phyloP scores from a whole-genome alignment of 208 protist species.

The Trypanosoma cruzi region DNA sequence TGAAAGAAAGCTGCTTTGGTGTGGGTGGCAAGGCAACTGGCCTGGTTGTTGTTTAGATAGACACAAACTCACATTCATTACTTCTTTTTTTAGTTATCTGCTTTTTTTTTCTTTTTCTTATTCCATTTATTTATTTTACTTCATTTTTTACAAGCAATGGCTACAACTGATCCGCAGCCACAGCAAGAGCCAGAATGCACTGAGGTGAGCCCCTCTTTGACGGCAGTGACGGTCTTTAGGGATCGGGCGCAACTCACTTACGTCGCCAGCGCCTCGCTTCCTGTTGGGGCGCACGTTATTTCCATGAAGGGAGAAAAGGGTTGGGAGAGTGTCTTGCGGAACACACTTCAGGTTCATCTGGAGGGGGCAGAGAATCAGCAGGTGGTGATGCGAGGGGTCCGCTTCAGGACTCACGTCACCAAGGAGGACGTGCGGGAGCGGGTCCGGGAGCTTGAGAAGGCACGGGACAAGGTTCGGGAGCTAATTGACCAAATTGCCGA shows the following conservation, averaged over 20 bases:
- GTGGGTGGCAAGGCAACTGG: too few relatives aligned
- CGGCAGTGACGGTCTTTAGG: conserved; percentile 30
- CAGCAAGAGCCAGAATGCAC: background rate
- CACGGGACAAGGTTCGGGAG: background rate
- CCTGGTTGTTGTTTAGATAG: too few relatives aligned
- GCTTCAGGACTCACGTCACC: background rate
- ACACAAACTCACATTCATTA: too few relatives aligned
- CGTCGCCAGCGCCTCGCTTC: conserved; percentile 4
- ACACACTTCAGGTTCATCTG: conserved; percentile 41
- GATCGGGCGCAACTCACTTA: conserved; percentile 29
- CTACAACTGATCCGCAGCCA: background rate
- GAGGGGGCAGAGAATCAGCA: conserved; percentile 1
- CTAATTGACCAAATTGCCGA: conserved; percentile 7
- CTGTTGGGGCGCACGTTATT: conserved; percentile 20
- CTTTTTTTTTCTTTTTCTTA: too few relatives aligned
- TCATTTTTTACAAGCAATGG: conserved; percentile 4
- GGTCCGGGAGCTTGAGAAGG: conserved; percentile 10
- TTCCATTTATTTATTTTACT: too few relatives aligned
- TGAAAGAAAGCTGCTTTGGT: too few relatives aligned
- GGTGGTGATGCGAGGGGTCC: conserved; percentile 16
- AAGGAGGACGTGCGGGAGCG: conserved; percentile 25
- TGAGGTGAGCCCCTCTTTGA: conserved; percentile 16
- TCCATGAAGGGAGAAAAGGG: conserved; percentile 6
- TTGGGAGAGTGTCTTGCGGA: conserved; percentile 21
- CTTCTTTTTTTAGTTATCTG: too few relatives aligned